Evolutionary conservation across 352 stramenopile species (phyloP).

Genomic region (Elongisporangium senticosum): DNA sequence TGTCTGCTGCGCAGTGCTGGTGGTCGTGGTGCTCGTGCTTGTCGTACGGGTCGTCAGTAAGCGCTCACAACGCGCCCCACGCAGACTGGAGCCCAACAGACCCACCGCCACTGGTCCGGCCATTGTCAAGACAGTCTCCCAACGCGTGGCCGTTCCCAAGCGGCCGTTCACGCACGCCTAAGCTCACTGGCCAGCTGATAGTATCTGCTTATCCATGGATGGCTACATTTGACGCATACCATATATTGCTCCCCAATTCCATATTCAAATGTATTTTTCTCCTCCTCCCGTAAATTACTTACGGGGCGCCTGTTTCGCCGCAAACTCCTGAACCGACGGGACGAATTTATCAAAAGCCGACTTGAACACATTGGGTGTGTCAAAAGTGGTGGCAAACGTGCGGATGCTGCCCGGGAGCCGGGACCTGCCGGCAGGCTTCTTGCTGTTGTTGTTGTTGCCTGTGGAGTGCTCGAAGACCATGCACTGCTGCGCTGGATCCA

Average conservation of each 20-base stretch:
- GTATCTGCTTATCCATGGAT: neutral
- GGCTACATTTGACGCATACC: neutral
- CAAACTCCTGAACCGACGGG: slow-evolving; percentile 25
- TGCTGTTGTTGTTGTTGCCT: slow-evolving; percentile 18
- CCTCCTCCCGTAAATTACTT: neutral
- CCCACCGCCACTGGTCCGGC: slow-evolving; percentile 6
- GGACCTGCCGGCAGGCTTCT: slow-evolving; percentile 36
- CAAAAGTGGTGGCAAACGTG: slow-evolving; percentile 44
- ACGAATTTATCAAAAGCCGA: slow-evolving; percentile 63
- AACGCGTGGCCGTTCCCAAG: slow-evolving; percentile 14
- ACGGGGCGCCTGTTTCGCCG: neutral
- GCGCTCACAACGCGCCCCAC: slow-evolving; percentile 11
- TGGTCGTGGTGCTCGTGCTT: slow-evolving; percentile 22
- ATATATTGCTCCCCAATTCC: neutral
- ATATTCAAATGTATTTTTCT: neutral
- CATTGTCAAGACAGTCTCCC: slow-evolving; percentile 15
- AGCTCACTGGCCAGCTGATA: neutral
- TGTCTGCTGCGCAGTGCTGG: slow-evolving; percentile 21
- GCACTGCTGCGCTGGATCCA: slow-evolving; percentile 55
- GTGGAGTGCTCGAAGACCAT: slow-evolving; percentile 74
- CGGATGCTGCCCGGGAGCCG: slow-evolving; percentile 37
- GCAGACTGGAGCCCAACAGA: slow-evolving; percentile 13
- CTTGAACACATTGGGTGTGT: slow-evolving; percentile 65
- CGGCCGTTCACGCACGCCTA: slow-evolving; percentile 31
- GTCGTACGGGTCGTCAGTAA: slow-evolving; percentile 24